Base-by-base conservation (phyloP, 2,329 filamentous ascomycete genomes). In the Hypoxylon sp. region DNA sequence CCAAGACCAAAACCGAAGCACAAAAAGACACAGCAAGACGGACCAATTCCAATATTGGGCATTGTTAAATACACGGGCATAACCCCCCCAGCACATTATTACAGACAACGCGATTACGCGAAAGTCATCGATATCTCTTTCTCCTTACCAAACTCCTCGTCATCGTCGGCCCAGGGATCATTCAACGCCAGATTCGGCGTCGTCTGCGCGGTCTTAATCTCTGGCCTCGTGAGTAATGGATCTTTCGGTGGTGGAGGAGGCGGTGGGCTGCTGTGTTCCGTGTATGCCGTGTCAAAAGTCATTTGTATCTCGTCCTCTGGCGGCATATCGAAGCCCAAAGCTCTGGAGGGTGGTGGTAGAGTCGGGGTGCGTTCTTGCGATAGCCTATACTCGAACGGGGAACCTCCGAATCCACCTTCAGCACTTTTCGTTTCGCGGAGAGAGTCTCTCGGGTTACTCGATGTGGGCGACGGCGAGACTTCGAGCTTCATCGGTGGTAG, bases 401-500 rank as follows among this genome's bases (percentile, higher is more conserved):
- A 63, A 21, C 48, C 60, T n/a, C 59, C 52, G 30, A 52, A 65
- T 41, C 70, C 72, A 17, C 75, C 76, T 19, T 85, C 83, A 19
- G 82, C 81, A 74, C 84, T 87, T 76, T 81, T 82, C 2, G 82
- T 83, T 72, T 82, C 82, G 51, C 83, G 81, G 19, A 86, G 73
- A 2, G 64, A 73, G 43, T 78, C 75, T 17, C 80, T 72, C 25
- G 76, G 75, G 28, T 73, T 77, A 4, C 70, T 65, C 17, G 76
- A 67, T 6, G 51, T 41, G 2, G 81, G 77, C 1, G 78, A 69
- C 1, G 80, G 75, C 5, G 80, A 75, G 32, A 90, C 74, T 67
- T 91, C 87, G 63, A 98, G 86, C 78, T 93, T 96, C 87, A 98
- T 97, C 0, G 94, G 93, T 49, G 95, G 94, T 23, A 98, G 82